Base-by-base conservation (phyloP, 2,329 filamentous ascomycete genomes). In the Colletotrichum spaethianum region DNA sequence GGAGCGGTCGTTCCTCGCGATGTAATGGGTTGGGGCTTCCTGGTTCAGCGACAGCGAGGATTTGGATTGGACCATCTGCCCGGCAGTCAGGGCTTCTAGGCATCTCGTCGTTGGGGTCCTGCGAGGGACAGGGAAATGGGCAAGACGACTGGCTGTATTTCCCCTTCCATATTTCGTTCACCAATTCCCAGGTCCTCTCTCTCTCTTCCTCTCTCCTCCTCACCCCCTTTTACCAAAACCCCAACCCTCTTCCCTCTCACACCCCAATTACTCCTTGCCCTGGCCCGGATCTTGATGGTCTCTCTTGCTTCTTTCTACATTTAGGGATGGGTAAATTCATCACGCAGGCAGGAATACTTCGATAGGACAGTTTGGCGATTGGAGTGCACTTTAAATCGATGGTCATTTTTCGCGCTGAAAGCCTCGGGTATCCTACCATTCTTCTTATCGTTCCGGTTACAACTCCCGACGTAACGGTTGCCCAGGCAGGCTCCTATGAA, bases 281-380 rank as follows among this genome's bases (percentile, higher is more conserved):
- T 66, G 56, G 70, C 63, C 70, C 64, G 28, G 72, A 73, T 70
- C 31, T 75, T 70, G 71, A 65, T 67, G 66, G 61, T 69, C 60
- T 71, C 63, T 71, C 60, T 75, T 72, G 69, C 73, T 75, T 61
- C 74, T 75, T 77, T 79, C 77, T 75, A 77, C 77, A 76, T 77
- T 76, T 77, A 75, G 75, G 77, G 77, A 74, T 75, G 74, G 77
- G 78, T 79, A 75, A 79, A 77, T 80, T 79, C 76, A 80, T 80
- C 67, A 81, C 80, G 76, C 79, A 79, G 78, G 78, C 77, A 78
- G 79, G 79, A 79, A 79, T 81, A 77, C 79, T 83, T 85, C 78
- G 81, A 85, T 85, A 85, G 83, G 84, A 84, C 78, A 82, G 76
- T 84, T 84, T 84, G 85, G 85, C 85, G 84, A 86, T 83, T 82